Conservation (phyloP, 352 stramenopile genomes). For the Globisporangium barbulae region DNA sequence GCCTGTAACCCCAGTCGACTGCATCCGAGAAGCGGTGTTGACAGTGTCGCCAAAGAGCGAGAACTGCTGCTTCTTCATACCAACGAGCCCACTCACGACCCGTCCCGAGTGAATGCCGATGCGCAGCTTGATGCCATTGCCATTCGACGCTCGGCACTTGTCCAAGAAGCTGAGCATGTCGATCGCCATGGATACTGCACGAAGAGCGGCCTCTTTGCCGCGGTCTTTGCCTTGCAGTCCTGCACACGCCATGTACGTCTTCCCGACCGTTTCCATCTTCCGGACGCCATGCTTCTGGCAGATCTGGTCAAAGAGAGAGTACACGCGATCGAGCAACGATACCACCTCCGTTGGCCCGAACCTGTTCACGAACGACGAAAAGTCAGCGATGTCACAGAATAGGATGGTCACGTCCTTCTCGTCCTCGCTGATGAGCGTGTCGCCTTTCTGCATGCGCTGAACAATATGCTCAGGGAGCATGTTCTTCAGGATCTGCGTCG, state of each 20-base stretch:
- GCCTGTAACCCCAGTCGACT: conserved; percentile 81
- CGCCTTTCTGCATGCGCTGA: conserved; percentile 80
- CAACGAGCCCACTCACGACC: conserved; percentile 86
- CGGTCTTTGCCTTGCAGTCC: conserved; percentile 82
- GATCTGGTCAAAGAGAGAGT: conserved; percentile 90
- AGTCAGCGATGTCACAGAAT: conserved; percentile 85
- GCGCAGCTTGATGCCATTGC: conserved; percentile 84
- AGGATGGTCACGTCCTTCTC: conserved; percentile 87
- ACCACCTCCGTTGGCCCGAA: conserved; percentile 76
- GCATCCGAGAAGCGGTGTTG: conserved; percentile 88
- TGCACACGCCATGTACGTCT: conserved; percentile 89
- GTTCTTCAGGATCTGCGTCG: conserved; percentile 83
- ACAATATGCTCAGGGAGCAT: conserved; percentile 85
- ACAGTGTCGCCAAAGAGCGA: conserved; percentile 93
- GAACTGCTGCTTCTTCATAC: conserved; percentile 92
- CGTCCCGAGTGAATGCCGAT: conserved; percentile 90
- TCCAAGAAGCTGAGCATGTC: conserved; percentile 74
- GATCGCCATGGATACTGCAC: conserved; percentile 69
- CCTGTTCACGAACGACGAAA: conserved; percentile 73
- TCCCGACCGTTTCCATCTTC: conserved; percentile 93
- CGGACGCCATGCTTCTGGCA: conserved; percentile 88
- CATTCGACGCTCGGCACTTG: conserved; percentile 70
- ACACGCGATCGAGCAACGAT: conserved; percentile 89
- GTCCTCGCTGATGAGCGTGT: conserved; percentile 80
- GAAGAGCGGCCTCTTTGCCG: conserved; percentile 66